A percentile compares a stretch with the other conserved stretches of the same genome.
These are phyloP conservation scores for Carex parvula DNA, from an alignment of 176 grass and related monocot genomes.

Conservation along the genomic window DNA sequence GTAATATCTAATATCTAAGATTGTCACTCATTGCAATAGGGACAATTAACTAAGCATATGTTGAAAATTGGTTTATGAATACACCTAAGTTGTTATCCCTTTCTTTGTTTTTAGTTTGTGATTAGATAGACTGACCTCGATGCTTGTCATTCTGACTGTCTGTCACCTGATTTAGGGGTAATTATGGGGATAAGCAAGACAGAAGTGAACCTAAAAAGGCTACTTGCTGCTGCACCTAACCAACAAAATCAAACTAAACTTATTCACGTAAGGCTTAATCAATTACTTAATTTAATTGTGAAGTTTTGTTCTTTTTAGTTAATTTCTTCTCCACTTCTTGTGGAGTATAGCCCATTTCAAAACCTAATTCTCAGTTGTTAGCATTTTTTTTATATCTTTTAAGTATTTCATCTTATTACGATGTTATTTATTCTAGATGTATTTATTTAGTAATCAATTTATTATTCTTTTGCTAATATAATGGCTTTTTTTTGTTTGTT, in stretches of 20 bases:
- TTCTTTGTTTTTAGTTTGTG: background rate
- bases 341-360: background rate
- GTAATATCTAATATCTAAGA: no score
- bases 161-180: background rate
- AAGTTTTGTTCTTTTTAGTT: background rate
- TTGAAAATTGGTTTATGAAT: no score
- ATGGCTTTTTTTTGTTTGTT: slow-evolving; percentile 2
- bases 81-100: no score
- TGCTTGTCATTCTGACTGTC: background rate
- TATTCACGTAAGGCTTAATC: slow-evolving; percentile 46
- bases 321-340: background rate
- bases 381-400: background rate
- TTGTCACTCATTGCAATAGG: no score
- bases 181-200: slow-evolving; percentile 75
- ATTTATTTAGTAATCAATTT: slow-evolving; percentile 2
- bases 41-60: no score
- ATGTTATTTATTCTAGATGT: background rate
- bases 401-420: background rate
- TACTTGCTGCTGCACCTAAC: slow-evolving; percentile 68
- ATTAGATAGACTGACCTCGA: background rate
- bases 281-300: background rate
- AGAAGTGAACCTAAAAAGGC: slow-evolving; percentile 81
- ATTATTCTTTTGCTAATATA: slow-evolving; percentile 4
- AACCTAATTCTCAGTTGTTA: slow-evolving; percentile 4
- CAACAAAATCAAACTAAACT: slow-evolving; percentile 88